Percentiles rank a stretch among this genome's conserved stretches.
These are phyloP conservation scores for Phialocephala sp. DNA, from an alignment of 2,329 filamentous ascomycete genomes.

Conservation along the genomic window DNA sequence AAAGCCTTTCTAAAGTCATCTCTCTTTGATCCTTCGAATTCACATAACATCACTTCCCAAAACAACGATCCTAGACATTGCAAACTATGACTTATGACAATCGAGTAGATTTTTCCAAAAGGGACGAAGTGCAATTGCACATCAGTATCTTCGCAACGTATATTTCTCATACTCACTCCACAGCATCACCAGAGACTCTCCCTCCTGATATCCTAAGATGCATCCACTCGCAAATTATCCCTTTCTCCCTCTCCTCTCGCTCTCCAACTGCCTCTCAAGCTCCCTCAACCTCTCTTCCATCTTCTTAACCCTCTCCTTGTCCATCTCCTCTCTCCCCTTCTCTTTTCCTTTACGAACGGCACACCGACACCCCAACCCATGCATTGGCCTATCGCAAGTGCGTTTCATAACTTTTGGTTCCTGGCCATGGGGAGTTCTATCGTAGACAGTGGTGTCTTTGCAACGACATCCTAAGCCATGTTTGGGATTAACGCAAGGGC, in stretches of 20 bases:
- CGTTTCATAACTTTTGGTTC: too few species aligned
- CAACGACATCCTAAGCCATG: neutral
- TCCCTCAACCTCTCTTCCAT: too few species aligned
- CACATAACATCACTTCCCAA: neutral
- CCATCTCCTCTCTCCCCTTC: neutral
- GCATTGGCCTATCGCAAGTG: too few species aligned
- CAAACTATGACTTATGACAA: neutral
- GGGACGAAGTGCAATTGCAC: neutral
- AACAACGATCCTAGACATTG: neutral
- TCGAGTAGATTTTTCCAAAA: neutral
- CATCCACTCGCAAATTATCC: neutral
- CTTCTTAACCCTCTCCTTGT: too few species aligned
- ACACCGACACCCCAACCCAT: too few species aligned
- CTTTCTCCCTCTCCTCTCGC: neutral
- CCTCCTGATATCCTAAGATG: too few species aligned
- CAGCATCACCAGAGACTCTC: too few species aligned
- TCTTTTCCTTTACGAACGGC: neutral
- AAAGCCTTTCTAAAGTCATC: neutral
- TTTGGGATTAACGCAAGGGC: neutral
- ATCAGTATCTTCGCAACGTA: too few species aligned
- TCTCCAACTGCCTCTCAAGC: neutral
- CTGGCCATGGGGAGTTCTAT: too few species aligned
- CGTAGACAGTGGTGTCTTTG: neutral
- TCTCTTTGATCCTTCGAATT: neutral
- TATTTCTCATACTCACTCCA: too few species aligned